Conservation (phyloP, 345 rosid species). For the Salix arbutifolia region DNA sequence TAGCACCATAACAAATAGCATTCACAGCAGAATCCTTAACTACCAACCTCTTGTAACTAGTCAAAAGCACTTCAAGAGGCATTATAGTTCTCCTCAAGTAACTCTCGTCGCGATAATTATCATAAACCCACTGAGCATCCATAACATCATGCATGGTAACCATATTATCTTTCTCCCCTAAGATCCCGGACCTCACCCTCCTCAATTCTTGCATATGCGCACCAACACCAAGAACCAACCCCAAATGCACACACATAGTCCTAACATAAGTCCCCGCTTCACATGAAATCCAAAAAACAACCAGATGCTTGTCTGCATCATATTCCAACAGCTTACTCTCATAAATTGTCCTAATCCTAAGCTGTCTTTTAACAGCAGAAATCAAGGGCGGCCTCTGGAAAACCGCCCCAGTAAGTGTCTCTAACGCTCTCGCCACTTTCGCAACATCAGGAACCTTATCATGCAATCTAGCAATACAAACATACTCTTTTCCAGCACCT, state of each 20-base stretch:
- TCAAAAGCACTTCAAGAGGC: constrained; percentile 84
- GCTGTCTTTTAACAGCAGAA: constrained; percentile 94
- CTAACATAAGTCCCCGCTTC: constrained; percentile 96
- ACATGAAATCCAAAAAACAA: constrained; percentile 89
- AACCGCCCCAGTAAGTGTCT: constrained; percentile 84
- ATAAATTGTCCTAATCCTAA: constrained; percentile 84
- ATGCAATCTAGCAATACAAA: constrained; percentile 87
- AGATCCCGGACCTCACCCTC: constrained; percentile 89
- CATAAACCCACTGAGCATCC: constrained; percentile 92
- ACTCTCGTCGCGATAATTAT: constrained; percentile 58
- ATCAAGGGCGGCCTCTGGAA: constrained; percentile 89
- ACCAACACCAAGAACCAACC: constrained; percentile 87
- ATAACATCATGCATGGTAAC: constrained; percentile 95
- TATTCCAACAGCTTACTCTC: constrained; percentile 88
- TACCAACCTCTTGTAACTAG: constrained; percentile 89
- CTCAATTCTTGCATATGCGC: constrained; percentile 95
- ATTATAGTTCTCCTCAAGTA: constrained; percentile 83
- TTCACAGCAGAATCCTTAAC: constrained; percentile 93
- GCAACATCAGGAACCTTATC: constrained; percentile 78
- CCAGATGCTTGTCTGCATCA: constrained; percentile 74
- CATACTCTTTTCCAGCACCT: constrained; percentile 97
- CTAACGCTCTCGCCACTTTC: constrained; percentile 84
- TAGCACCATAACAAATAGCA: constrained; percentile 94
- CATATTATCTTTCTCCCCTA: constrained; percentile 93
- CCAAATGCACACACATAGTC: constrained; percentile 93